Evolutionary conservation across 495 filamentous ascomycete genomes (phyloP), one percentile per base, ranked within the genome.

Genomic region (Neurospora sp.): DNA sequence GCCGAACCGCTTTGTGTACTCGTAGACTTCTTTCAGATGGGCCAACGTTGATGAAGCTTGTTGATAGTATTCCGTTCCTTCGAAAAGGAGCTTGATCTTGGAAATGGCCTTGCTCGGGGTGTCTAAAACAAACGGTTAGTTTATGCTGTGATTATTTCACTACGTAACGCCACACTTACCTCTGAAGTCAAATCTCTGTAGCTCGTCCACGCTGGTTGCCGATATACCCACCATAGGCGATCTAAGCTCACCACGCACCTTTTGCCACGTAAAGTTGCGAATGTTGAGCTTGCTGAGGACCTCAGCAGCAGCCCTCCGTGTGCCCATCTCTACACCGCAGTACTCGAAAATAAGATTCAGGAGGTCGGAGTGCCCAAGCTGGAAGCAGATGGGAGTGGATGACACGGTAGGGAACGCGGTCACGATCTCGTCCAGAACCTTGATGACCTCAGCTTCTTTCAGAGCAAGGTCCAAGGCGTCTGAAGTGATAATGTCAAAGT

Each of bases 371-470:
- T 99, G 96, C 70, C 97, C 96, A 68, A 99, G 82, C 75, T 98
- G 90, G 79, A 97, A 98, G 79, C 94, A 97, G 87, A 97, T 94
- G 31, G 88, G 88, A 31, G 84, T 85, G 10, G 89, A 86, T 4
- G 87, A 84, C 40, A 94, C 83, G 53, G 89, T 90, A 8, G 94
- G 94, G 75, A 98, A 95, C 8, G 90, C 88, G 45, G 91, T 87
- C 31, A 96, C 87, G 61, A 98, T 91, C 76, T 99, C 96, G 78
- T 98, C 95, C 61, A 98, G 78, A 8, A 98, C 94, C 79, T 98
- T 98, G 71, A 99, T 89, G 4, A 93, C 91, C 78, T 99, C 96
- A 1, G 96, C 96, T 81, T 99, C 96, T 77, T 96, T 94, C 70
- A 97, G 79, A 0, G 94, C 89, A n/a, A 96, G 84, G 77, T 98